Percentiles rank a stretch among this genome's conserved stretches.
Evolutionary conservation across 129 eudicot genomes (phyloP).

Genomic region (Escallonia rubra): DNA sequence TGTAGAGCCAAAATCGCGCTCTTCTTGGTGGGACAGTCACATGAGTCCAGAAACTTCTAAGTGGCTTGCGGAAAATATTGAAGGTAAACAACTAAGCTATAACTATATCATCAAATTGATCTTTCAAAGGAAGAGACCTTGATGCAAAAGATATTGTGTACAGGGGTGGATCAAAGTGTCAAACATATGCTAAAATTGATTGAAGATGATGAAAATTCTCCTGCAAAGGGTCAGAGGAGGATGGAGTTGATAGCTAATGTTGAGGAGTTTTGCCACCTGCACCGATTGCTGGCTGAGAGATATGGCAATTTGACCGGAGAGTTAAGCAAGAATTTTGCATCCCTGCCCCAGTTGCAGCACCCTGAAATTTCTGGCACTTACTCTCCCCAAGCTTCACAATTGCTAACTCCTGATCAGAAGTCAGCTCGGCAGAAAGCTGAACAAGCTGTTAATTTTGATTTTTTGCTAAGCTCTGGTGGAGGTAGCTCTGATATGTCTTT

Average conservation of each 20-base stretch:
- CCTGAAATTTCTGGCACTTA: slow-evolving; percentile 21
- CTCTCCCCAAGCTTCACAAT: slow-evolving; percentile 29
- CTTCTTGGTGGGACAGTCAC: slow-evolving; percentile 19
- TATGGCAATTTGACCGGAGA: slow-evolving; percentile 34
- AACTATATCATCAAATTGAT: not conserved
- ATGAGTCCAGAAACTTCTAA: slow-evolving; percentile 21
- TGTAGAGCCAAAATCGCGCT: slow-evolving; percentile 22
- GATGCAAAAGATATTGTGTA: not conserved
- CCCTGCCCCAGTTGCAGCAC: slow-evolving; percentile 25
- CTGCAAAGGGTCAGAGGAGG: slow-evolving; percentile 24
- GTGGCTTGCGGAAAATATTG: slow-evolving; percentile 53
- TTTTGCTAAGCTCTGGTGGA: slow-evolving; percentile 40
- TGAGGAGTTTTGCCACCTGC: slow-evolving; percentile 38
- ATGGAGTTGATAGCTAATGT: slow-evolving; percentile 34
- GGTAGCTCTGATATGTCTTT: slow-evolving; percentile 45
- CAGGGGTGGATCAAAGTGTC: slow-evolving; percentile 50
- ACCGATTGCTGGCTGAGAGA: slow-evolving; percentile 48
- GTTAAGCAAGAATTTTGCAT: slow-evolving; percentile 12
- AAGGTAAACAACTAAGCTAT: slow-evolving; percentile 33
- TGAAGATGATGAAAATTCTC: slow-evolving; percentile 26
- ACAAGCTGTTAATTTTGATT: slow-evolving; percentile 34
- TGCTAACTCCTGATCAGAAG: slow-evolving; percentile 63
- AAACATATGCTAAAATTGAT: slow-evolving; percentile 38
- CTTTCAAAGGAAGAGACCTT: not conserved
- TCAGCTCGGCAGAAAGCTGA: slow-evolving; percentile 21